phyloP scores from a whole-genome alignment of 495 filamentous ascomycete genomes.

The Talaromyces adpressus region DNA sequence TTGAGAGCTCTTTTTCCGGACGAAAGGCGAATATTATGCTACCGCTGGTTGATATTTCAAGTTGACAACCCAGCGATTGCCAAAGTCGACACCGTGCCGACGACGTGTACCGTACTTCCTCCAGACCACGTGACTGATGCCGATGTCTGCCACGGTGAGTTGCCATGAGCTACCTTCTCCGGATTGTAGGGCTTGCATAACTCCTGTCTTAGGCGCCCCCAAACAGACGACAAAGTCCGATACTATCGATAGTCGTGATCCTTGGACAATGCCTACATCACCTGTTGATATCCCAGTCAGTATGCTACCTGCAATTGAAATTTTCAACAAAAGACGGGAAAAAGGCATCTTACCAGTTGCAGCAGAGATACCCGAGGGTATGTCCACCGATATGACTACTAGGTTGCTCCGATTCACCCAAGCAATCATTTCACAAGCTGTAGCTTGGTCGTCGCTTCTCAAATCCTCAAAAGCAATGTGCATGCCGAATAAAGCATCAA shows the following conservation, averaged over 20 bases:
- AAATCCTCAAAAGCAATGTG: slow-evolving; percentile 80
- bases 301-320: neutral
- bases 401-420: slow-evolving; percentile 82
- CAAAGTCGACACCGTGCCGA: slow-evolving; percentile 77
- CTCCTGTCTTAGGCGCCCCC: slow-evolving; percentile 75
- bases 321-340: slow-evolving; percentile 15
- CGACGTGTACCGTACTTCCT: slow-evolving; percentile 75
- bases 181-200: slow-evolving; percentile 62
- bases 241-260: slow-evolving; percentile 63
- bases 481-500: slow-evolving; percentile 83
- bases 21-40: slow-evolving; percentile 7
- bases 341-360: slow-evolving; percentile 52
- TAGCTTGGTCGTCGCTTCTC: slow-evolving; percentile 70
- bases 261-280: slow-evolving; percentile 51
- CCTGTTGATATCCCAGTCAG: slow-evolving; percentile 22
- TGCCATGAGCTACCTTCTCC: slow-evolving; percentile 57
- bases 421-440: slow-evolving; percentile 73
- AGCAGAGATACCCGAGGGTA: slow-evolving; percentile 81
- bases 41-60: slow-evolving; percentile 28
- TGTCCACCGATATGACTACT: slow-evolving; percentile 72
- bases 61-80: slow-evolving; percentile 69
- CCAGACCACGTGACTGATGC: slow-evolving; percentile 75
- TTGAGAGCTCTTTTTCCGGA: neutral
- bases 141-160: slow-evolving; percentile 77
- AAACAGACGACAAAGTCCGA: slow-evolving; percentile 73